These are phyloP conservation scores for Prunus dulcis DNA, from an alignment of 306 rosid genomes.

Conservation along the genomic window DNA sequence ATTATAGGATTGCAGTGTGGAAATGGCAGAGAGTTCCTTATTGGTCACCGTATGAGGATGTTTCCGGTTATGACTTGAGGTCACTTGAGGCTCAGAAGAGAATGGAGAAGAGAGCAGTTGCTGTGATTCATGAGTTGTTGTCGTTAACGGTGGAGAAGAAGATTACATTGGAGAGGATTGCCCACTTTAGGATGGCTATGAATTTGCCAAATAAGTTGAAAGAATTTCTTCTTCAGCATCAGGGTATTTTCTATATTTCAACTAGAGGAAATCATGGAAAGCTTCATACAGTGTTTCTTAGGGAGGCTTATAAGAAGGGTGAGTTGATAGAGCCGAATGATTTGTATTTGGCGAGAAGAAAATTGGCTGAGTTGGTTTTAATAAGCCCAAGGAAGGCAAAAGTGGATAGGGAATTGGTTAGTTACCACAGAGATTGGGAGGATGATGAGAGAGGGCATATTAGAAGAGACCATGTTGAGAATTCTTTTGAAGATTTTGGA, in stretches of 20 bases:
- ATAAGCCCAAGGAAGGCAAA: constrained; percentile 69
- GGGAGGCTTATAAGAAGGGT: constrained; percentile 77
- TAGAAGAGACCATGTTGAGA: constrained; percentile 41
- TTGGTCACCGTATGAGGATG: constrained; percentile 90
- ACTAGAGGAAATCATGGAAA: constrained; percentile 90
- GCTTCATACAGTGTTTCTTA: constrained; percentile 86
- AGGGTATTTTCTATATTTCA: constrained; percentile 82
- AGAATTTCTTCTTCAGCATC: constrained; percentile 89
- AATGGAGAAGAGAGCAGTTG: constrained; percentile 84
- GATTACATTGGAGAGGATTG: constrained; percentile 83
- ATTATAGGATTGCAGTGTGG: constrained; percentile 75
- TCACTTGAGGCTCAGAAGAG: constrained; percentile 85
- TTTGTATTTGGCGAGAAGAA: constrained; percentile 71
- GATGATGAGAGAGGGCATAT: constrained; percentile 45
- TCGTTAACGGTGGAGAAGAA: constrained; percentile 81
- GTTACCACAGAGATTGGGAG: constrained; percentile 52
- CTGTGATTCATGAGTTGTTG: constrained; percentile 76
- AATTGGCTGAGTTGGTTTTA: constrained; percentile 68
- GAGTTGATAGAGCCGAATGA: constrained; percentile 76
- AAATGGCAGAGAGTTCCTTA: constrained; percentile 89
- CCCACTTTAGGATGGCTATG: constrained; percentile 75
- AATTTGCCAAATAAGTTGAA: constrained; percentile 75
- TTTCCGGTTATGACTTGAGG: constrained; percentile 73
- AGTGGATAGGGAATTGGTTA: constrained; percentile 65
- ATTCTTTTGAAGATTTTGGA: constrained; percentile 31